Evolutionary conservation across 192 early-diverging fungal genomes (phyloP).

Genomic region (Backusella tuberculispora): DNA sequence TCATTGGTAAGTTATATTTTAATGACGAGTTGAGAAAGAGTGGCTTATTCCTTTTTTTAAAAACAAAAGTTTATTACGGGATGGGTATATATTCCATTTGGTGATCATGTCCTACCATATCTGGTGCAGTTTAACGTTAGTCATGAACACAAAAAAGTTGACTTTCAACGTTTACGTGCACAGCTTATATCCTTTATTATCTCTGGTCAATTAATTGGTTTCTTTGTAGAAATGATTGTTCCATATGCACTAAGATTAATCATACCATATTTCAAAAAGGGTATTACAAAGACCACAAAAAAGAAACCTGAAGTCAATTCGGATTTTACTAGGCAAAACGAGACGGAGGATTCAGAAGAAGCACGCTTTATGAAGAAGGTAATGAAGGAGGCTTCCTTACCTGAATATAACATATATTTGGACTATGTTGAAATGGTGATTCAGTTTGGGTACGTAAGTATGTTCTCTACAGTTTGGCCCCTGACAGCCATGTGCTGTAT

Average conservation of each 20-base stretch:
- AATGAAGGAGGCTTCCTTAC: conserved; percentile 61
- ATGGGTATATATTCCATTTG: conserved; percentile 87
- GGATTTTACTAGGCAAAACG: background rate
- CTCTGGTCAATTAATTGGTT: conserved; percentile 81
- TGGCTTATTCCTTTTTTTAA: background rate
- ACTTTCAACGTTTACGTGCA: conserved; percentile 56
- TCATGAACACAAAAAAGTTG: conserved; percentile 48
- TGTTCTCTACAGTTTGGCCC: conserved; percentile 89
- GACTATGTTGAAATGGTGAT: conserved; percentile 94
- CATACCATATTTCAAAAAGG: conserved; percentile 26
- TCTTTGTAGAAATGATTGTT: conserved; percentile 72
- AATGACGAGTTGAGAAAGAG: background rate
- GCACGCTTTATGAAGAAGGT: conserved; percentile 56
- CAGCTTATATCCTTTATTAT: conserved; percentile 79
- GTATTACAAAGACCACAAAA: background rate
- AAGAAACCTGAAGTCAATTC: conserved; percentile 29
- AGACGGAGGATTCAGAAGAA: conserved; percentile 37
- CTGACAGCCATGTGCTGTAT: conserved; percentile 80
- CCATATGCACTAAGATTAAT: conserved; percentile 65
- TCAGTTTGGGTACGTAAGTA: conserved; percentile 89
- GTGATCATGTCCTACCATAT: conserved; percentile 62
- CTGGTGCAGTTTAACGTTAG: conserved; percentile 43
- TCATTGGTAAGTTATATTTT: conserved; percentile 55
- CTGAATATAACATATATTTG: conserved; percentile 81
- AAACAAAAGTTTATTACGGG: conserved; percentile 67